These are phyloP conservation scores for Amesomyces nigricolor DNA, from an alignment of 2,329 filamentous ascomycete species.

Conservation along the genomic window DNA sequence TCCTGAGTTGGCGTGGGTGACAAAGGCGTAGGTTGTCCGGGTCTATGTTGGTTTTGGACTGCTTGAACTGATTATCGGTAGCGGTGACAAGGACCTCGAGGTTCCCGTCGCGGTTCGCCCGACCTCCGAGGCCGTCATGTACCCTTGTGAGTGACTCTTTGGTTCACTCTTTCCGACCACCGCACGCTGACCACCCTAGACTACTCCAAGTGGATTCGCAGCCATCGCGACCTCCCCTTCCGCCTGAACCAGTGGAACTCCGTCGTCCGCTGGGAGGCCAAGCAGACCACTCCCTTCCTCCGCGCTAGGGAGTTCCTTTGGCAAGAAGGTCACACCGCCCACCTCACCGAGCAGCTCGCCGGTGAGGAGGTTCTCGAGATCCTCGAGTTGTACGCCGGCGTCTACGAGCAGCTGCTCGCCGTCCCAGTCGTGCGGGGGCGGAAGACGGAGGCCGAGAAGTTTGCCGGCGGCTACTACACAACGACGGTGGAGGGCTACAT, in stretches of 20 bases:
- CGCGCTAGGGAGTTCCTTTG: constrained; percentile 92
- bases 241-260: constrained; percentile 98
- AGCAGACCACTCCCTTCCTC: constrained; percentile 53
- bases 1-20: constrained; percentile 85
- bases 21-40: constrained; percentile 58
- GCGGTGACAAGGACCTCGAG: constrained; percentile 88
- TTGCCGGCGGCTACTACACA: constrained; percentile 93
- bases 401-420: constrained; percentile 90
- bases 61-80: constrained; percentile 33
- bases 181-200: constrained; percentile 53
- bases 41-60: constrained; percentile 1
- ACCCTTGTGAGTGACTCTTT: constrained; percentile 19
- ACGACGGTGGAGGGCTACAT: constrained; percentile 97
- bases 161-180: constrained; percentile 59
- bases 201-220: constrained; percentile 95
- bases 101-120: constrained; percentile 62
- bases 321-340: constrained; percentile 93
- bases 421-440: constrained; percentile 88
- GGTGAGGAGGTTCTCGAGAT: constrained; percentile 87
- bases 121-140: constrained; percentile 54
- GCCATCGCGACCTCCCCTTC: constrained; percentile 88
- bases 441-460: constrained; percentile 98
- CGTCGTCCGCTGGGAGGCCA: constrained; percentile 63
- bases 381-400: constrained; percentile 81
- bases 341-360: constrained; percentile 76